phyloP scores from a whole-genome alignment of 768 basidiomycete species.

The Tephrocybe rancida region DNA sequence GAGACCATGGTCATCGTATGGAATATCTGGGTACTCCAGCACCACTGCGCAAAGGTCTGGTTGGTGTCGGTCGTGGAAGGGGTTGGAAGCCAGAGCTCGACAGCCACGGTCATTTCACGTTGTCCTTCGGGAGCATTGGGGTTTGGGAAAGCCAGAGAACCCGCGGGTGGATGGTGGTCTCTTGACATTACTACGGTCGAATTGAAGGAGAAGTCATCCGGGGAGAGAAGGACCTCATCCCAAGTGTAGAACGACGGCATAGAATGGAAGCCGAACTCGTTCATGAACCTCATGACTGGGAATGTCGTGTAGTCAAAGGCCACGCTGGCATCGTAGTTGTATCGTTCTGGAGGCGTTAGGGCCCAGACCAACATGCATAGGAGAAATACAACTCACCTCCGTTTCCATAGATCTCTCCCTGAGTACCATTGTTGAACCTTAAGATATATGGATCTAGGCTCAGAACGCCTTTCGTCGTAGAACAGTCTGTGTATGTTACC shows the following conservation, averaged over 20 bases:
- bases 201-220: conserved; percentile 58
- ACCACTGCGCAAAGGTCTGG: conserved; percentile 65
- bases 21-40: conserved; percentile 66
- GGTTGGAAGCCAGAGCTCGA: conserved; percentile 55
- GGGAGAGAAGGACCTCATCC: conserved; percentile 54
- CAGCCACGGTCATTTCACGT: conserved; percentile 51
- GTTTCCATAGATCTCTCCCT: conserved; percentile 59
- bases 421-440: conserved; percentile 52
- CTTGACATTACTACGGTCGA: conserved; percentile 57
- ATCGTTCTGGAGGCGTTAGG: conserved; percentile 43
- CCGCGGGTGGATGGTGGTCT: conserved; percentile 59
- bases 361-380: too few relatives aligned
- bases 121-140: conserved; percentile 57
- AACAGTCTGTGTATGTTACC: conserved; percentile 63
- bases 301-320: conserved; percentile 59
- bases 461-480: conserved; percentile 57
- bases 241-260: conserved; percentile 65
- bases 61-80: conserved; percentile 51
- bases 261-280: conserved; percentile 68
- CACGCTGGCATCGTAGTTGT: conserved; percentile 53
- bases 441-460: conserved; percentile 56
- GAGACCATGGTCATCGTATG: conserved; percentile 63
- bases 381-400: conserved; percentile 30
- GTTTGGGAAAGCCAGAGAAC: conserved; percentile 53
- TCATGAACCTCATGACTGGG: conserved; percentile 53